Conservation (phyloP, 129 eudicot genomes). For the Deinandra increscens region DNA sequence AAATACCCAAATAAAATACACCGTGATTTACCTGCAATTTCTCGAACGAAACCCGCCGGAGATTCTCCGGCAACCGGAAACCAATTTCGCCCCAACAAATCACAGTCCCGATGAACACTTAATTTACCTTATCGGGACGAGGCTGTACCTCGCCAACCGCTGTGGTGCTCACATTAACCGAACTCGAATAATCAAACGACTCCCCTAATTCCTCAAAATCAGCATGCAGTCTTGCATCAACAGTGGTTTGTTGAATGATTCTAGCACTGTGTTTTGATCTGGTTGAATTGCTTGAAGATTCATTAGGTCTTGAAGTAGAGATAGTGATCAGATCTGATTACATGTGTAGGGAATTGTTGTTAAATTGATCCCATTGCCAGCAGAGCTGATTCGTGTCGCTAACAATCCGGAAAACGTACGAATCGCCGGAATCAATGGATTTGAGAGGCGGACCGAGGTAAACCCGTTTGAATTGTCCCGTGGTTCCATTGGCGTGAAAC, state of each 20-base stretch:
- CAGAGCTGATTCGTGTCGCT: slow-evolving; percentile 35
- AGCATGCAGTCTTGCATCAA: slow-evolving; percentile 92
- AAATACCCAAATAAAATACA: no score
- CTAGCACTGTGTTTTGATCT: slow-evolving; percentile 79
- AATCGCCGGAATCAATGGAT: slow-evolving; percentile 51
- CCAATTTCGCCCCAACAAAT: slow-evolving; percentile 70
- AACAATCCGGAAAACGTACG: slow-evolving; percentile 62
- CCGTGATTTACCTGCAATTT: slow-evolving; percentile 43
- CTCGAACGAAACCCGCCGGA: slow-evolving; percentile 33
- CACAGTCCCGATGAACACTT: slow-evolving; percentile 49
- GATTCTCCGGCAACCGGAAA: slow-evolving; percentile 43
- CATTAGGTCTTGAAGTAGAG: slow-evolving; percentile 68
- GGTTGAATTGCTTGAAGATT: slow-evolving; percentile 56
- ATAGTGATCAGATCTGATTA: slow-evolving; percentile 45
- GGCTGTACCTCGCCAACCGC: slow-evolving; percentile 37
- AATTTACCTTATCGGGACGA: slow-evolving; percentile 60
- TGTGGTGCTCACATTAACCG: slow-evolving; percentile 50
- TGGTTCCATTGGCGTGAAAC: slow-evolving; percentile 30
- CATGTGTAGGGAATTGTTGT: not conserved
- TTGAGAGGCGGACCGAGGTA: slow-evolving; percentile 49
- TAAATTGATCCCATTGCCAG: slow-evolving; percentile 63
- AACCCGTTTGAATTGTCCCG: slow-evolving; percentile 40
- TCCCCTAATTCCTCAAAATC: slow-evolving; percentile 77
- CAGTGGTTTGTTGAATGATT: slow-evolving; percentile 71
- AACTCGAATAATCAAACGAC: slow-evolving; percentile 79